Evolutionary conservation across 768 basidiomycete species (phyloP), one percentile per base, ranked within the genome.

Genomic region (Chiua virens): DNA sequence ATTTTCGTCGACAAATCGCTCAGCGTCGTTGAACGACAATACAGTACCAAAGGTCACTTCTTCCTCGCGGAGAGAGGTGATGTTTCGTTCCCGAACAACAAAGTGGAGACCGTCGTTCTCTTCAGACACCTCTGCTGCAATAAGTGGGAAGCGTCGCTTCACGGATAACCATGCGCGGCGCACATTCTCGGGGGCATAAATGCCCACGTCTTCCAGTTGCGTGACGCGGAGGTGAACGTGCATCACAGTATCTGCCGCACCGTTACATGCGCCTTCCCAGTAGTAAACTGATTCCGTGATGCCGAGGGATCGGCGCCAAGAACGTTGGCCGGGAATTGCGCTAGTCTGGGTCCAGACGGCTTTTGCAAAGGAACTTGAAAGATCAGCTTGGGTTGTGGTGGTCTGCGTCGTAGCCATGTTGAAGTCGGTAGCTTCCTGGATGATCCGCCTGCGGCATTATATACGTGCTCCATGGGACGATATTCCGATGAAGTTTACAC

Each of bases 101-200:
- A 83, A 81, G 9, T 40, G 38, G n/a, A 32, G 56, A n/a, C 55
- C 56, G 11, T 62, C 55, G 20, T 65, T 55, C 7, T 67, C 59
- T 32, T 69, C 65, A 23, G 73, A 67, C 10, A 79, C 58, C 8
- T 55, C 65, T 10, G 75, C 70, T 11, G 71, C 79, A 25, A 83
- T 74, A 5, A 83, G 65, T 4, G 81, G 82, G 53, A 73, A 80
- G 28, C 67, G 71, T 23, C 59, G 67, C 59, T 83, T 83, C 34
- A 80, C 58, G 27, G 69, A 57, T n/a, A 60, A 48, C 80, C 80
- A 83, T 8, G 76, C 69, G 23, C 67, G 62, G 7, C 42, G 44
- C 28, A 82, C 57, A 50, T 75, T 78, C 10, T 59, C 55, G 2
- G 55, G 45, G 23, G 59, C 44, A 47, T 60, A 56, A 45, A 58